phyloP scores from a whole-genome alignment of 768 basidiomycete species.

The Albatrellus ellisii region DNA sequence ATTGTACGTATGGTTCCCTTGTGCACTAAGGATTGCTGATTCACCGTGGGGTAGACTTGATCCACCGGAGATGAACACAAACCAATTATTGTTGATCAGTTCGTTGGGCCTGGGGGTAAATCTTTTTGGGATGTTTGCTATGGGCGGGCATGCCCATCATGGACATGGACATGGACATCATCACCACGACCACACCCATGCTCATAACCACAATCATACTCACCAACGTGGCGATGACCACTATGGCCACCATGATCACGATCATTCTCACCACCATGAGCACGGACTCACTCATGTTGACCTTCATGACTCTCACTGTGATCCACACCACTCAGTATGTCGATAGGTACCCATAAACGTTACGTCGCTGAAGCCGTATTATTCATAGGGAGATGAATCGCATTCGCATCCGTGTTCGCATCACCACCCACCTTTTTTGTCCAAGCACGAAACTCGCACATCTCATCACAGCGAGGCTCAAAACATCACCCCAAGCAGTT shows the following conservation, averaged over 20 bases:
- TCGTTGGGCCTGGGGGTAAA: conserved; percentile 86
- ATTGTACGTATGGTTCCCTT: conserved; percentile 35
- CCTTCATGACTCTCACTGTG: no score
- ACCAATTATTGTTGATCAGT: conserved; percentile 81
- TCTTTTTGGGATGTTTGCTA: conserved; percentile 97
- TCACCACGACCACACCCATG: conserved; percentile 3
- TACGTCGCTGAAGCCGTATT: no score
- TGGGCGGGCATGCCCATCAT: conserved; percentile 90
- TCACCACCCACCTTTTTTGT: no score
- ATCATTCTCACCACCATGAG: no score
- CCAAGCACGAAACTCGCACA: no score
- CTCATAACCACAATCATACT: conserved; percentile 5
- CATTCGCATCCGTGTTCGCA: no score
- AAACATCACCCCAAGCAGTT: no score
- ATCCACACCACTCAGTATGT: no score
- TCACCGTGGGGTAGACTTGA: conserved; percentile 41
- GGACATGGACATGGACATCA: conserved; percentile 5
- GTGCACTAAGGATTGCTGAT: background rate
- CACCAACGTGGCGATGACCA: conserved; percentile 15
- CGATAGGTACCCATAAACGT: no score
- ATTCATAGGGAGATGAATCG: no score
- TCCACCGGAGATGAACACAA: conserved; percentile 97
- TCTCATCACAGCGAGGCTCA: no score
- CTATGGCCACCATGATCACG: conserved; percentile 20
- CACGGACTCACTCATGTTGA: no score